A percentile compares a stretch with the other conserved stretches of the same genome.
These are phyloP conservation scores for Chlorella ohadii DNA, from an alignment of 139 green algal species.

Conservation along the genomic window DNA sequence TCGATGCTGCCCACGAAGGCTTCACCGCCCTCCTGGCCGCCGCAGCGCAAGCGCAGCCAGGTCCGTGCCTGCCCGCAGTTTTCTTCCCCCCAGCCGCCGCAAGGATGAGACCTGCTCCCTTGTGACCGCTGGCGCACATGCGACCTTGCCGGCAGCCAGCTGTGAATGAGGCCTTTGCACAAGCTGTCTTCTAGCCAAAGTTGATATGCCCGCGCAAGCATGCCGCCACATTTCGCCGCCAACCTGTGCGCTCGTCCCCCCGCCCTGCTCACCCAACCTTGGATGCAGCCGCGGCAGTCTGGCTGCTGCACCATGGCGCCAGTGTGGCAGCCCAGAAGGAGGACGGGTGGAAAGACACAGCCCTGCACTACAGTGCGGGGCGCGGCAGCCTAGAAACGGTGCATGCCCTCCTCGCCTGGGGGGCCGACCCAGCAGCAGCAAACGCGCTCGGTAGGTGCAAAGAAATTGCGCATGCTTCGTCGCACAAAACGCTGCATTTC, in stretches of 20 bases:
- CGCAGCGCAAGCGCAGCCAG: no score
- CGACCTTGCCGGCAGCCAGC: not conserved
- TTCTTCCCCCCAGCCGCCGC: no score
- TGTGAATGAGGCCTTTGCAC: not conserved
- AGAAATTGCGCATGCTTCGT: no score
- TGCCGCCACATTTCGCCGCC: not conserved
- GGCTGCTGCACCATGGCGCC: conserved; percentile 25
- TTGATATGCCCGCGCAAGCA: no score
- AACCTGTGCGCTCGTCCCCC: not conserved
- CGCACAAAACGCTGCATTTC: no score
- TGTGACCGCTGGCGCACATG: no score
- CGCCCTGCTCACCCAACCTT: not conserved
- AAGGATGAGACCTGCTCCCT: no score
- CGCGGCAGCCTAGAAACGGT: not conserved
- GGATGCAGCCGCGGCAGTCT: not conserved
- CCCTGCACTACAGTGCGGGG: conserved; percentile 27
- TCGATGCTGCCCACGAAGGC: no score
- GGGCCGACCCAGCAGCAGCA: not conserved
- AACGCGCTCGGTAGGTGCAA: conserved; percentile 8
- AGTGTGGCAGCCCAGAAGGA: conserved; percentile 3
- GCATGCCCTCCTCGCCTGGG: conserved; percentile 30
- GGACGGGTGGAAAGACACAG: conserved; percentile 20
- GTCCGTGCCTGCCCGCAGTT: no score
- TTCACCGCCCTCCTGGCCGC: no score
- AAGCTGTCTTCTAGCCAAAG: no score